A percentile compares a stretch with the other conserved stretches of the same genome.
phyloP scores from a whole-genome alignment of 805 yeast genomes.

The Yamadazyma scolyti region DNA sequence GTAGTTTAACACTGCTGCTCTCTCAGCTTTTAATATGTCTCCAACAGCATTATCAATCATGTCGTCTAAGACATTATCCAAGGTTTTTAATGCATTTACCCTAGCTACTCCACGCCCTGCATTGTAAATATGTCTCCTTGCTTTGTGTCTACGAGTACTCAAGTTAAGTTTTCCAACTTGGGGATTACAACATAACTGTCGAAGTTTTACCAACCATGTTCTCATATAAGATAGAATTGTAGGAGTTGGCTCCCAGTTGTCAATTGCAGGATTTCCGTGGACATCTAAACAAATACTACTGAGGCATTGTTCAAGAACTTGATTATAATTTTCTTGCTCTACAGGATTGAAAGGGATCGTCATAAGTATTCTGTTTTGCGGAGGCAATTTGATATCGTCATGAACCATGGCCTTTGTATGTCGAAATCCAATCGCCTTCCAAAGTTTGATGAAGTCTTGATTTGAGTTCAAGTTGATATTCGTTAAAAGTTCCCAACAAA shows the following conservation, averaged over 20 bases:
- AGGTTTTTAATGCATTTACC: slow-evolving; percentile 32
- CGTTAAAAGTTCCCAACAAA: slow-evolving; percentile 36
- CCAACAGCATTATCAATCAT: slow-evolving; percentile 58
- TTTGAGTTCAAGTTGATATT: slow-evolving; percentile 9
- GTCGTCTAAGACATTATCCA: slow-evolving; percentile 64
- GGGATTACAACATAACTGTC: slow-evolving; percentile 86
- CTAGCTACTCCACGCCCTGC: slow-evolving; percentile 12
- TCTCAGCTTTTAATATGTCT: slow-evolving; percentile 46
- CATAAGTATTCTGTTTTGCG: slow-evolving; percentile 67
- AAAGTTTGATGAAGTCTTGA: slow-evolving; percentile 39
- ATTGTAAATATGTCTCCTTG: slow-evolving; percentile 12
- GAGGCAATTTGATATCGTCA: slow-evolving; percentile 72
- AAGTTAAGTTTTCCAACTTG: slow-evolving; percentile 37
- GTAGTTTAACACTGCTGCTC: slow-evolving; percentile 40
- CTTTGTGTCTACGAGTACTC: slow-evolving; percentile 19
- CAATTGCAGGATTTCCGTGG: slow-evolving; percentile 45
- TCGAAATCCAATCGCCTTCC: slow-evolving; percentile 57
- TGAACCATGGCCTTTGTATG: slow-evolving; percentile 85
- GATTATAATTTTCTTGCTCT: slow-evolving; percentile 80
- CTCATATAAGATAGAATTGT: slow-evolving; percentile 48
- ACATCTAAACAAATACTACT: slow-evolving; percentile 52
- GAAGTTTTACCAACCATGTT: slow-evolving; percentile 61
- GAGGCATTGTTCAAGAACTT: slow-evolving; percentile 57
- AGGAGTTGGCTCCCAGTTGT: slow-evolving; percentile 47
- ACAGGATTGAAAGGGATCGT: slow-evolving; percentile 75